Conservation (phyloP, 1,284 basidiomycete genomes). For the Trichosporon sp. region DNA sequence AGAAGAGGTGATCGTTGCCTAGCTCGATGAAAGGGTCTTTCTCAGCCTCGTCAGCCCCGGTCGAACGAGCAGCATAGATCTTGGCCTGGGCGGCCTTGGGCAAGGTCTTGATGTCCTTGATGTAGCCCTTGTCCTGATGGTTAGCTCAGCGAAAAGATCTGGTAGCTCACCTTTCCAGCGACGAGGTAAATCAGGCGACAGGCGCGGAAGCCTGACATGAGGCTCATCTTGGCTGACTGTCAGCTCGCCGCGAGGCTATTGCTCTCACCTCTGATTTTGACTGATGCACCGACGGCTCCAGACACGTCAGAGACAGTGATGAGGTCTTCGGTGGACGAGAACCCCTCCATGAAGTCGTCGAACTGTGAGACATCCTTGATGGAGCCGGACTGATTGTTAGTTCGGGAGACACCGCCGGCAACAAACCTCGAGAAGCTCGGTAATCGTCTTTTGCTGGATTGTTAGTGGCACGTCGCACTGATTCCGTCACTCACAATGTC, state of each 20-base stretch:
- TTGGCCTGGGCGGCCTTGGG: conserved; percentile 6
- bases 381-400: neutral
- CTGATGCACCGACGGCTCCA: conserved; percentile 52
- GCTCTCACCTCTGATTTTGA: conserved; percentile 23
- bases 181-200: conserved; percentile 19
- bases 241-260: neutral
- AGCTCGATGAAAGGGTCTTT: conserved; percentile 23
- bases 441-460: neutral
- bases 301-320: conserved; percentile 56
- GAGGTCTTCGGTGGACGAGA: conserved; percentile 50
- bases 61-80: conserved; percentile 20
- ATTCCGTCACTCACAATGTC: conserved; percentile 22
- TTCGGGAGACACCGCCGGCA: rapidly evolving
- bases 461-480: no score
- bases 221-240: conserved; percentile 2
- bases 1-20: conserved; percentile 21
- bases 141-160: neutral
- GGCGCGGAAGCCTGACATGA: conserved; percentile 7
- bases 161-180: conserved; percentile 10
- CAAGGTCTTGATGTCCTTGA: neutral
- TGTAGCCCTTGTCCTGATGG: conserved; percentile 12
- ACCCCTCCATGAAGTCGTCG: conserved; percentile 28
- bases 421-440: conserved; percentile 2
- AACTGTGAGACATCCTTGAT: conserved; percentile 14
- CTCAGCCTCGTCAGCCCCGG: neutral